Conservation (phyloP, 768 basidiomycete genomes). For the Termitomyces sp. region DNA sequence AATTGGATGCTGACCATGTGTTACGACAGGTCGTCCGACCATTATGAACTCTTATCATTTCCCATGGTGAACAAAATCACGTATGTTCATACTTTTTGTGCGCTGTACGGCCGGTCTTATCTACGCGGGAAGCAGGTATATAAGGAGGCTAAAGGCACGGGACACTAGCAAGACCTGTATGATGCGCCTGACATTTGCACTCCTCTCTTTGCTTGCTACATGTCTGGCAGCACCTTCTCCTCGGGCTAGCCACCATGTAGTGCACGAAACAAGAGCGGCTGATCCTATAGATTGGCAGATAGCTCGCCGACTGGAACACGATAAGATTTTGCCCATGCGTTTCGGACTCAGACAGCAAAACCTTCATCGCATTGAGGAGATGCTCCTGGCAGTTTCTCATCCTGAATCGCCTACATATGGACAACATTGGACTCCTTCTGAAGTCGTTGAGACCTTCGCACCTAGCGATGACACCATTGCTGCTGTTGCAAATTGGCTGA, state of each 20-base stretch:
- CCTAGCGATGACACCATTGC: slow-evolving; percentile 36
- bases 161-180: neutral
- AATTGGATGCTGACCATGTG: neutral
- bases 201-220: slow-evolving; percentile 10
- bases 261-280: slow-evolving; percentile 24
- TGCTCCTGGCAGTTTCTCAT: slow-evolving; percentile 44
- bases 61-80: neutral
- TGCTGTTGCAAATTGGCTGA: slow-evolving; percentile 39
- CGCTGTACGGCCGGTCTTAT: neutral
- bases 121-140: neutral
- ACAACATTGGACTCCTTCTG: slow-evolving; percentile 39
- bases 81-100: too few species aligned
- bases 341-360: slow-evolving; percentile 45
- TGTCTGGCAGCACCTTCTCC: slow-evolving; percentile 18
- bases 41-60: neutral
- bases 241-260: slow-evolving; percentile 19
- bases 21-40: neutral
- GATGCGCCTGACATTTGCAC: slow-evolving; percentile 4
- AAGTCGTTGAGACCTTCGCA: slow-evolving; percentile 41
- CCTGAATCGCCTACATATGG: slow-evolving; percentile 48
- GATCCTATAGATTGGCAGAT: slow-evolving; percentile 22
- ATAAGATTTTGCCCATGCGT: slow-evolving; percentile 37
- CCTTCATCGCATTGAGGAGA: slow-evolving; percentile 37
- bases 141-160: neutral
- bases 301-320: slow-evolving; percentile 17